Evolutionary conservation across 2,329 filamentous ascomycete genomes (phyloP).

Genomic region (Chrysosporium keratinophilum): DNA sequence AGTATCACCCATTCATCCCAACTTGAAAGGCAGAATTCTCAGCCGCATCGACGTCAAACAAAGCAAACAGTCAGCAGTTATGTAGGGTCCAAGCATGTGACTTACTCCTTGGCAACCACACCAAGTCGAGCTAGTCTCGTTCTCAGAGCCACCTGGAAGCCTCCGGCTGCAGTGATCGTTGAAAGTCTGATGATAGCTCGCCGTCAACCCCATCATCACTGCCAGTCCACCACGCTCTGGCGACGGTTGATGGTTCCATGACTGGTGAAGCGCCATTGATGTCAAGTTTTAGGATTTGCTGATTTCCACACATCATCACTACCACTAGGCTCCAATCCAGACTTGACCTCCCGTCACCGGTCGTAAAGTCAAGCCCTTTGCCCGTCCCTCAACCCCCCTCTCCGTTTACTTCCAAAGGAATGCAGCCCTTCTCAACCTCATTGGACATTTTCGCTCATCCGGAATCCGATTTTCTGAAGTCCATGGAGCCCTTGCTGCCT

Average conservation of each 20-base stretch:
- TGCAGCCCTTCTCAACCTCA: conserved; percentile 27
- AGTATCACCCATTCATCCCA: too few species aligned
- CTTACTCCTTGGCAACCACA: not conserved
- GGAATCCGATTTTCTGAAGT: conserved; percentile 24
- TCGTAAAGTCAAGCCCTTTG: not conserved
- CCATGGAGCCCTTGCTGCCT: conserved; percentile 33
- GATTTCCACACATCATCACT: not conserved
- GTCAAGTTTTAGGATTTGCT: not conserved
- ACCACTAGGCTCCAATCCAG: not conserved
- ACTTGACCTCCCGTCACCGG: not conserved
- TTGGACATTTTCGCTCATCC: conserved; percentile 19
- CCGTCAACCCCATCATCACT: not conserved
- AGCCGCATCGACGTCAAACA: too few species aligned
- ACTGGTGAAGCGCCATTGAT: not conserved
- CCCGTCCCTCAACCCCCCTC: conserved; percentile 5
- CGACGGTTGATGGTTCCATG: not conserved
- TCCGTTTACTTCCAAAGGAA: conserved; percentile 25
- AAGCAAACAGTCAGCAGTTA: too few species aligned
- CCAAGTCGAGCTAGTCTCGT: not conserved
- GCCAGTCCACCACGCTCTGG: not conserved
- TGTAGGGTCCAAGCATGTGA: not conserved
- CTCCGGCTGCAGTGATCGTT: not conserved
- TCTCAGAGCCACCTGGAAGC: not conserved
- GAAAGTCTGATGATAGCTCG: conserved; percentile 1
- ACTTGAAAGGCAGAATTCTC: too few species aligned